Evolutionary conservation across 345 rosid genomes (phyloP).

Genomic region (Raphanus sativus): DNA sequence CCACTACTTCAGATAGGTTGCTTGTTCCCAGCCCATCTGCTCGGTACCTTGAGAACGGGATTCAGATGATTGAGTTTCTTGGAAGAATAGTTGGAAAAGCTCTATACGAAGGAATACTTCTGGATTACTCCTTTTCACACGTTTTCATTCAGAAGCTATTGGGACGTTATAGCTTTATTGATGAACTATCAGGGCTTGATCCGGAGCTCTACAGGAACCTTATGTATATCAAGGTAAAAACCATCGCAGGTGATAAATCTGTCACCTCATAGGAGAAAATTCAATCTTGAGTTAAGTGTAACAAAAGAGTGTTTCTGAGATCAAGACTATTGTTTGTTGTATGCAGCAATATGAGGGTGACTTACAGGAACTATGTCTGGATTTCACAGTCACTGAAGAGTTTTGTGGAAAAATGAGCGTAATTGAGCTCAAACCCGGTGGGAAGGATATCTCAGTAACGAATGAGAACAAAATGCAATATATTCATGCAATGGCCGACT

Average conservation of each 20-base stretch:
- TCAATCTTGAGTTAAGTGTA: conserved; percentile 8
- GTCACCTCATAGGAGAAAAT: conserved; percentile 10
- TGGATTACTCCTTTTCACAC: conserved; percentile 90
- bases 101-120: conserved; percentile 90
- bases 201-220: conserved; percentile 89
- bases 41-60: conserved; percentile 76
- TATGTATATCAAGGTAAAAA: conserved; percentile 94
- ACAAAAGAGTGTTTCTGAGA: conserved; percentile 22
- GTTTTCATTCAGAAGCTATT: conserved; percentile 90
- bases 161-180: conserved; percentile 96
- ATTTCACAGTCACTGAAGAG: conserved; percentile 91
- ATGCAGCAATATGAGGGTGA: conserved; percentile 88
- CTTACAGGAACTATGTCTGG: conserved; percentile 77
- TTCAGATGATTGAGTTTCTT: conserved; percentile 93
- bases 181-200: conserved; percentile 95
- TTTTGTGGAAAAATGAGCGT: conserved; percentile 68
- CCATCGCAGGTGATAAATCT: conserved; percentile 14
- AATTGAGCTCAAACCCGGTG: conserved; percentile 86
- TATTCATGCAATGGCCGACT: conserved; percentile 96
- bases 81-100: conserved; percentile 99
- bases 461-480: conserved; percentile 97
- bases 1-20: conserved; percentile 78
- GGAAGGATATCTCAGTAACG: conserved; percentile 72
- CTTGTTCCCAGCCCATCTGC: conserved; percentile 89
- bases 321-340: conserved; percentile 17